These are phyloP conservation scores for Phragmites australis DNA, from an alignment of 176 grass and related monocot species.

Conservation along the genomic window DNA sequence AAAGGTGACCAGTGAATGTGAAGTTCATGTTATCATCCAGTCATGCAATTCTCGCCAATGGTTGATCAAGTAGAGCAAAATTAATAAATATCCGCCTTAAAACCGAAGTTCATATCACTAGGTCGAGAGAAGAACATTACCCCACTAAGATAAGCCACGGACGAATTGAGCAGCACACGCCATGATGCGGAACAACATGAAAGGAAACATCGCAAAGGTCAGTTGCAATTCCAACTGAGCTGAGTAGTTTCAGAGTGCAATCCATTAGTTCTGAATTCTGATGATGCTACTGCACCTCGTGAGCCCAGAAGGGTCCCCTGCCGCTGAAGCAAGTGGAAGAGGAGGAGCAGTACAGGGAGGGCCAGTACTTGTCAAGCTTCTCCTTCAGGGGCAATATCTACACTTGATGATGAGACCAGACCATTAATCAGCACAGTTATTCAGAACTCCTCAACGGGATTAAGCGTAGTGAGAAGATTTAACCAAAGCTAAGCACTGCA, in stretches of 20 bases:
- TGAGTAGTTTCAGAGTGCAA: not conserved
- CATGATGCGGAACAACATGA: not conserved
- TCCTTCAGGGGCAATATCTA: conserved; percentile 45
- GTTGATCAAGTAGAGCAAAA: not conserved
- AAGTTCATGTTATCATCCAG: not conserved
- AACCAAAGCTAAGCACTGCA: not conserved
- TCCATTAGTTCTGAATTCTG: conserved; percentile 2
- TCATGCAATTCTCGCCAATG: not conserved
- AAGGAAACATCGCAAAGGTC: conserved; percentile 24
- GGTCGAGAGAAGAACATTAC: conserved; percentile 33
- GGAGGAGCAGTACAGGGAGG: conserved; percentile 50
- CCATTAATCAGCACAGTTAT: not conserved
- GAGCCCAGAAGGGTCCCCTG: conserved; percentile 57
- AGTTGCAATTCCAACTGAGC: not conserved
- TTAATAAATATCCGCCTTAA: not conserved
- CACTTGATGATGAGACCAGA: conserved; percentile 3
- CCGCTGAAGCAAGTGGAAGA: conserved; percentile 58
- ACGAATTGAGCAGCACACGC: not conserved
- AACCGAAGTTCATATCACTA: not conserved
- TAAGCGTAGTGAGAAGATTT: not conserved
- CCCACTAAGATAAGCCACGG: conserved; percentile 40
- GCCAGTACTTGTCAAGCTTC: conserved; percentile 43
- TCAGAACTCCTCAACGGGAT: not conserved
- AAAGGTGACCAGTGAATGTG: not conserved
- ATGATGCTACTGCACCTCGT: conserved; percentile 38